Evolutionary conservation across 345 rosid genomes (phyloP).

Genomic region (Turritis glabra): DNA sequence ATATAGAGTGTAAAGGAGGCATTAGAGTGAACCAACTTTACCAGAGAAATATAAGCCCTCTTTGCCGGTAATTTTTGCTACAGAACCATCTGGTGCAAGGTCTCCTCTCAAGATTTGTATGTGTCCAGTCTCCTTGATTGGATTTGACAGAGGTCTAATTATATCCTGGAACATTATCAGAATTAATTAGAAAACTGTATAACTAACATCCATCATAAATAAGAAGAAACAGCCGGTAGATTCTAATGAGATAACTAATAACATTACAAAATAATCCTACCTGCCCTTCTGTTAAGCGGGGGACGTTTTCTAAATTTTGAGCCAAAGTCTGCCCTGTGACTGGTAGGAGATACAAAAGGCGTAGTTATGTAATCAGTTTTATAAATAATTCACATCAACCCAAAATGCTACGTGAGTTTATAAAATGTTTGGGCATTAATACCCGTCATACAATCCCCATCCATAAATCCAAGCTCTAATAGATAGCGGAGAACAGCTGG

Average conservation of each 20-base stretch:
- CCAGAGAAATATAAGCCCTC: slow-evolving; percentile 97
- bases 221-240: background rate
- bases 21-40: slow-evolving; percentile 18
- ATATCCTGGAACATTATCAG: slow-evolving; percentile 57
- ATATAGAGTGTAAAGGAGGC: background rate
- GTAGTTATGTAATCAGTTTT: background rate
- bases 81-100: slow-evolving; percentile 97
- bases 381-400: background rate
- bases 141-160: slow-evolving; percentile 71
- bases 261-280: slow-evolving; percentile 40
- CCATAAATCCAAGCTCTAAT: slow-evolving; percentile 62
- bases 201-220: slow-evolving; percentile 13
- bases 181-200: background rate
- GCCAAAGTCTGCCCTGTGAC: slow-evolving; percentile 96
- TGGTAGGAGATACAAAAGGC: slow-evolving; percentile 31
- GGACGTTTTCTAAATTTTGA: slow-evolving; percentile 69
- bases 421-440: slow-evolving; percentile 1
- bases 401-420: background rate
- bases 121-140: slow-evolving; percentile 95
- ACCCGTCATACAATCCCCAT: slow-evolving; percentile 88
- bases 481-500: slow-evolving; percentile 77
- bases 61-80: slow-evolving; percentile 98
- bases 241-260: slow-evolving; percentile 2
- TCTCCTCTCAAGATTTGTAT: slow-evolving; percentile 88
- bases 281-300: slow-evolving; percentile 77